Percentiles rank a stretch among this genome's conserved stretches.
Conservation (phyloP, 495 filamentous ascomycete species). For the Penicillium paxilli region DNA sequence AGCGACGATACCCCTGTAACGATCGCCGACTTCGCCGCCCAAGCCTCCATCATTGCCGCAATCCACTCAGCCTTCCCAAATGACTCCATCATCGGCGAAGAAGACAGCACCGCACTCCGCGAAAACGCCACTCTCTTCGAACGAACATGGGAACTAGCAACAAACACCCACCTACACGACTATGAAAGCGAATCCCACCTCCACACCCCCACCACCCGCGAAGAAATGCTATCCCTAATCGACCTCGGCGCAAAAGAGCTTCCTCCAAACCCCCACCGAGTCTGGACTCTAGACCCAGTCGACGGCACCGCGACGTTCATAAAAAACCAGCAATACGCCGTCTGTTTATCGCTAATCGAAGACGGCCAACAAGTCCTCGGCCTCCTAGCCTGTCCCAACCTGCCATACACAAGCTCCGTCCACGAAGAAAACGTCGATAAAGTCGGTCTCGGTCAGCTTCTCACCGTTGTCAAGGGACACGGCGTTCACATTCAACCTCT, state of each 20-base stretch:
- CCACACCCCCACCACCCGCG: slow-evolving; percentile 41
- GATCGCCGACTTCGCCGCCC: slow-evolving; percentile 67
- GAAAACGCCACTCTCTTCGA: slow-evolving; percentile 46
- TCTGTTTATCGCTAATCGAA: slow-evolving; percentile 56
- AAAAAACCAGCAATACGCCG: slow-evolving; percentile 62
- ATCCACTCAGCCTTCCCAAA: slow-evolving; percentile 54
- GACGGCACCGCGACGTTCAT: slow-evolving; percentile 72
- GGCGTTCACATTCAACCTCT: slow-evolving; percentile 56
- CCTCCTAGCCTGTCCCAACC: slow-evolving; percentile 59
- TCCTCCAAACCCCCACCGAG: slow-evolving; percentile 37
- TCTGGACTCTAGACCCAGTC: slow-evolving; percentile 72
- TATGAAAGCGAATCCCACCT: slow-evolving; percentile 40
- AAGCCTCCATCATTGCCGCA: slow-evolving; percentile 59
- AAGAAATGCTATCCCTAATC: slow-evolving; percentile 62
- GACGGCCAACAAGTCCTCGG: slow-evolving; percentile 50
- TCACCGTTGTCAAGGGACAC: slow-evolving; percentile 56
- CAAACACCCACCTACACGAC: slow-evolving; percentile 35
- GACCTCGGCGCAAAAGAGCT: slow-evolving; percentile 57
- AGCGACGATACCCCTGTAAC: slow-evolving; percentile 62
- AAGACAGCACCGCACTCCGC: slow-evolving; percentile 56
- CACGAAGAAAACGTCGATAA: slow-evolving; percentile 49
- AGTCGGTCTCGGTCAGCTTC: slow-evolving; percentile 53
- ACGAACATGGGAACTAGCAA: slow-evolving; percentile 54
- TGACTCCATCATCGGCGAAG: slow-evolving; percentile 63
- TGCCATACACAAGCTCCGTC: slow-evolving; percentile 36